phyloP scores from a whole-genome alignment of 2,329 filamentous ascomycete species.

The Neonectria magnoliae region DNA sequence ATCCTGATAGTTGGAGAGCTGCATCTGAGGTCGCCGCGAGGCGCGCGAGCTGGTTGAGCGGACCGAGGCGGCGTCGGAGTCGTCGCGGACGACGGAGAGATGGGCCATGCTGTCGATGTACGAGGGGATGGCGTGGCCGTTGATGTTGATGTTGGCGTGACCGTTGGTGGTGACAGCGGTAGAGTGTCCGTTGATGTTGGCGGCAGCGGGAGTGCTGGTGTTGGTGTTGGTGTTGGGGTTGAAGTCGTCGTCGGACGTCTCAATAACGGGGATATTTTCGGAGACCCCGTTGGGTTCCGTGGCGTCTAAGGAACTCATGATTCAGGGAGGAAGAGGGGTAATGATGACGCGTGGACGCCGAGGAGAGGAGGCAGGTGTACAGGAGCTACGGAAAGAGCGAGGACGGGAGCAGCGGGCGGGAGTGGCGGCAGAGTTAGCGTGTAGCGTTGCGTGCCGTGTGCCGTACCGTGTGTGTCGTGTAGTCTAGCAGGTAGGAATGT shows the following conservation, averaged over 20 bases:
- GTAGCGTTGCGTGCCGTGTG: conserved; percentile 16
- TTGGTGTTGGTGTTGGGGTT: neutral
- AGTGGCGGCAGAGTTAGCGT: conserved; percentile 21
- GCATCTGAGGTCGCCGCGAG: conserved; percentile 48
- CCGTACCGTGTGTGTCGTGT: neutral
- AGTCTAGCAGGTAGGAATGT: neutral
- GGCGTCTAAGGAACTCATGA: conserved; percentile 37
- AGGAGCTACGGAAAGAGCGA: neutral
- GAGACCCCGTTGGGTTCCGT: conserved; percentile 34
- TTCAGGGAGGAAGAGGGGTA: conserved; percentile 30
- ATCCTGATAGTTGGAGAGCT: conserved; percentile 63
- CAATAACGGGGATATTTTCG: conserved; percentile 44
- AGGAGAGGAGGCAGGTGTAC: neutral
- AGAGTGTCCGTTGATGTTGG: conserved; percentile 45
- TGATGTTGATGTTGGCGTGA: conserved; percentile 37
- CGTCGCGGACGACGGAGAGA: conserved; percentile 54
- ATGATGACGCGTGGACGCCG: conserved; percentile 13
- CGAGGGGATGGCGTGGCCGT: conserved; percentile 32
- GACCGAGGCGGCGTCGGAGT: conserved; percentile 43
- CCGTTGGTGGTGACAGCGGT: conserved; percentile 31
- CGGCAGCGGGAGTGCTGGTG: conserved; percentile 20
- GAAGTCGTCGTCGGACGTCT: conserved; percentile 44
- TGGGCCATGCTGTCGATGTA: conserved; percentile 59
- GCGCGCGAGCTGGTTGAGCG: conserved; percentile 39
- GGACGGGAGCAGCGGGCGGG: conserved; percentile 15